These are phyloP conservation scores for Neurospora sp. DNA, from an alignment of 495 filamentous ascomycete genomes.

Conservation along the genomic window DNA sequence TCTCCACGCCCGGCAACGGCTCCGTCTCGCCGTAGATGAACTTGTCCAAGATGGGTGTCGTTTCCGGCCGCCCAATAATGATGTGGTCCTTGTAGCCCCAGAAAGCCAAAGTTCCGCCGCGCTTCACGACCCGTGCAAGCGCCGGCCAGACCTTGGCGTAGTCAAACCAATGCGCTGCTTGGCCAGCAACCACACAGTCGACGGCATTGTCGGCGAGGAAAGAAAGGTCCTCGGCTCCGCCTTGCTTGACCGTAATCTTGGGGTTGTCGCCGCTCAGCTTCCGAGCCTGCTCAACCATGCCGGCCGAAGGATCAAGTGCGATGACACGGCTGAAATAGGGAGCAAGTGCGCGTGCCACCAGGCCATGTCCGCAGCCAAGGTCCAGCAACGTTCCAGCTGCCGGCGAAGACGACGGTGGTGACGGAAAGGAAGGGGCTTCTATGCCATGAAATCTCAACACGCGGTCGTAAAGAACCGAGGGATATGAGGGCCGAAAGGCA, in stretches of 20 bases:
- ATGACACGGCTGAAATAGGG: conserved; percentile 37
- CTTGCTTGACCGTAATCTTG: conserved; percentile 37
- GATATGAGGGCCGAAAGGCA: conserved; percentile 53
- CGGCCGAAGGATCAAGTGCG: conserved; percentile 47
- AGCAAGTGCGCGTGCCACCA: conserved; percentile 43
- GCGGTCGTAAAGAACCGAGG: conserved; percentile 40
- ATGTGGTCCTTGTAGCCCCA: conserved; percentile 56
- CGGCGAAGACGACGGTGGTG: not conserved
- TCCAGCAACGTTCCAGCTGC: conserved; percentile 38
- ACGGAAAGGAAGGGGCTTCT: not conserved
- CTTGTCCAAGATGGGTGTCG: conserved; percentile 35
- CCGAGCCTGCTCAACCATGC: conserved; percentile 48
- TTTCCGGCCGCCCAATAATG: conserved; percentile 37
- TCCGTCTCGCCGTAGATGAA: conserved; percentile 36
- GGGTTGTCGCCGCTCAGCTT: conserved; percentile 26
- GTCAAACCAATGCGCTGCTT: conserved; percentile 60
- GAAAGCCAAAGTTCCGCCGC: conserved; percentile 46
- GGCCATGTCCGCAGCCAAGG: conserved; percentile 52
- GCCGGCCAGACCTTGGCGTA: conserved; percentile 42
- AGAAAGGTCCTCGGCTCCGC: conserved; percentile 40
- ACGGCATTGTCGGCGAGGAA: conserved; percentile 36
- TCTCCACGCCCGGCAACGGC: conserved; percentile 31
- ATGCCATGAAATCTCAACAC: conserved; percentile 44
- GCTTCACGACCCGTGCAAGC: conserved; percentile 40
- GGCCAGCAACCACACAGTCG: conserved; percentile 49